Evolutionary conservation across 2,329 filamentous ascomycete species (phyloP), one percentile per base, ranked within the genome.

Genomic region (Lecanoromycetidae sp.): DNA sequence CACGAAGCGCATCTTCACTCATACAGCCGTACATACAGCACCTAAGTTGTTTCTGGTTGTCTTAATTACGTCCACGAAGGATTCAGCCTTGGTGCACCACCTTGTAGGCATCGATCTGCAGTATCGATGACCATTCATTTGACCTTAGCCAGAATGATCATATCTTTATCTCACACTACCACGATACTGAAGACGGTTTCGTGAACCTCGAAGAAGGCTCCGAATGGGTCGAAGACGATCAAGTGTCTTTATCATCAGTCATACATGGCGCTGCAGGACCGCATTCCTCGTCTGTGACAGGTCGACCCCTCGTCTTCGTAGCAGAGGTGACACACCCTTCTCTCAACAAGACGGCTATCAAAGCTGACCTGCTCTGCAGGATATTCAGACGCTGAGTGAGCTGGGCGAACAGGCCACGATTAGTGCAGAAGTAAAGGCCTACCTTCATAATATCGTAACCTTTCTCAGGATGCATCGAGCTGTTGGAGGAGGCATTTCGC

Each of bases 391-490:
- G 4, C 68, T 94, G 2, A 71, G 76, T 3, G 66, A 70, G n/a
- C 69, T 77, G 2, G 74, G 75, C 46, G 66, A 72, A 2, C 60
- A 71, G 2, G 77, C 84, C 12, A 74, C 71, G 33, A 69, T 87
- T 22, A 83, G 80, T 49, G 75, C 88, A 17, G 87, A 95, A 55
- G 76, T 95, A 2, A 71, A 77, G 49, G 79, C 85, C 35, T 96
- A 96, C 63, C 75, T 90, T 49, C 82, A 90, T 70, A 90, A 96
- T 63, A 77, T 96, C 30, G 70, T 90, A 42, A 77, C 87, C 3
- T 95, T 94, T 61, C 72, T 96, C 55, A 81, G 91, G 23, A 75
- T 93, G 61, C 88, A 94, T 64, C 82, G 90, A 44, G 88, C 86
- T 40, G 76, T 76, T 15, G 77, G 82, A 12, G 86, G 87, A 34